phyloP scores from a whole-genome alignment of 768 basidiomycete genomes.

The Kwoniella sp. region DNA sequence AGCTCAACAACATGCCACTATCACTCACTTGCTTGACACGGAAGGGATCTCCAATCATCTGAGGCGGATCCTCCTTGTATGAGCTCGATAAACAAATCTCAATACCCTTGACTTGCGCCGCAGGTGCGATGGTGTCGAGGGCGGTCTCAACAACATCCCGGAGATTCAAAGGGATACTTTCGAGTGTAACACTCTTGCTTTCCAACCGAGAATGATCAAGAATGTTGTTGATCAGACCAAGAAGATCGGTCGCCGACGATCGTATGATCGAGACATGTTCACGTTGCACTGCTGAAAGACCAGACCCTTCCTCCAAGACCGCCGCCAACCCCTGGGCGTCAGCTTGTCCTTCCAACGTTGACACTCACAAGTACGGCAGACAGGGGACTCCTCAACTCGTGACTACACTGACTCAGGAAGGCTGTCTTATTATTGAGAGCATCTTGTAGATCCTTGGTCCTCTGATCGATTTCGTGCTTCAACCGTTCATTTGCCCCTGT shows the following conservation, averaged over 20 bases:
- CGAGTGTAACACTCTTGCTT: constrained; percentile 30
- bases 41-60: constrained; percentile 36
- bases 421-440: constrained; percentile 25
- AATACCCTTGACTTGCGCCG: constrained; percentile 33
- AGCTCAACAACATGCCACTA: background rate
- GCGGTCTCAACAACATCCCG: constrained; percentile 37
- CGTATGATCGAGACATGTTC: constrained; percentile 39
- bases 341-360: background rate
- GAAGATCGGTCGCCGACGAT: constrained; percentile 32
- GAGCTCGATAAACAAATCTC: constrained; percentile 36
- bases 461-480: constrained; percentile 25
- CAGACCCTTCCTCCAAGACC: constrained; percentile 37
- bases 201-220: constrained; percentile 35
- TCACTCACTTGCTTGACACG: constrained; percentile 32
- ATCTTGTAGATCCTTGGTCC: constrained; percentile 22
- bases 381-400: constrained; percentile 41
- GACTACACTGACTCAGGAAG: constrained; percentile 34
- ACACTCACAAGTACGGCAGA: constrained; percentile 32
- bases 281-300: constrained; percentile 28
- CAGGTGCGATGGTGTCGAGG: constrained; percentile 33
- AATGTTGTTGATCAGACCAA: constrained; percentile 40
- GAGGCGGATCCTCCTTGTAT: constrained; percentile 32
- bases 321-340: constrained; percentile 27
- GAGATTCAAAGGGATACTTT: constrained; percentile 37
- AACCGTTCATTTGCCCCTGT: constrained; percentile 20